Base-by-base conservation (phyloP, 2,329 filamentous ascomycete species). In the Akanthomyces muscarius region DNA sequence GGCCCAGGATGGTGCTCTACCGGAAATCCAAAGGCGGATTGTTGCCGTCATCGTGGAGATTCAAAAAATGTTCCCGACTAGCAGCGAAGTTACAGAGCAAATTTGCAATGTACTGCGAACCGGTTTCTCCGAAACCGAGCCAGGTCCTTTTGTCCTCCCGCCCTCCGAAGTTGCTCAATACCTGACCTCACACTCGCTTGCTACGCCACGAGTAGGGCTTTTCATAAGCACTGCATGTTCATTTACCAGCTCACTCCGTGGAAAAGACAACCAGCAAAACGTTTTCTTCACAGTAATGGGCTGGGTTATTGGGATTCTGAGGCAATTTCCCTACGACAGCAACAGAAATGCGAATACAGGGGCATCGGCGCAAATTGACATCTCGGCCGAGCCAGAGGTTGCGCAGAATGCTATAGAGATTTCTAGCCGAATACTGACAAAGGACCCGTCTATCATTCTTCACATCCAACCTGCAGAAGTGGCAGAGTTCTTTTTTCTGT, bases 121-220 rank as follows among this genome's bases (percentile, higher is more conserved):
- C 23, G 91, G 91, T 0, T 93, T 93, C 69, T 87, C 87, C 1
- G 91, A 96, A 73, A 83, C 81, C 0, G 83, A 86, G 30, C 85
- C 89, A 3, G 91, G 91, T 0, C 89, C 90, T 0, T 94, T 95
- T 68, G 90, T 93, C 10, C 86, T 96, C 65, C 83, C 88, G 3
- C 81, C 89, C 0, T 77, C 81, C 0, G 80, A 86, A 66, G 85
- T 90, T n/a, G 84, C 87, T 13, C 80, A 86, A 48, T 89, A 90
- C 71, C 80, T 95, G 53, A 79, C 83, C 4, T 83, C 82, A 58
- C 83, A 87, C 25, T 79, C 76, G 1, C 75, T 83, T 44, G 76
- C 83, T n/a, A 89, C 84, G 11, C 87, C 88, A 14, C 81, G 89
- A 52, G 79, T 91, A 44, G 89, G 89, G 2, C 82, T 84, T 4